These are phyloP conservation scores for Funneliformis mosseae DNA, from an alignment of 192 early-diverging fungal species.

Conservation along the genomic window DNA sequence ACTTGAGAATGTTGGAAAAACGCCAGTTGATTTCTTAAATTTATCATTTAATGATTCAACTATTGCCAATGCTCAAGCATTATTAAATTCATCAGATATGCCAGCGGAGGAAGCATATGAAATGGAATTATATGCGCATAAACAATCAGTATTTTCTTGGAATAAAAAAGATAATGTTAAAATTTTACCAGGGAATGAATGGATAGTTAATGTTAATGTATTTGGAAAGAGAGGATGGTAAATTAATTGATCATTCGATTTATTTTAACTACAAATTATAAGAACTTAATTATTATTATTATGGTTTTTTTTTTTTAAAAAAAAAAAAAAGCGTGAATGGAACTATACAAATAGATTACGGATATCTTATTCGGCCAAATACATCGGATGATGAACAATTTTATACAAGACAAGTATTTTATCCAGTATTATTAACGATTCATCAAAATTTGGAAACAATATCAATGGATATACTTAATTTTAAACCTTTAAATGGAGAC, in stretches of 20 bases:
- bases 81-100: constrained; percentile 47
- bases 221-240: constrained; percentile 77
- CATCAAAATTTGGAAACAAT: constrained; percentile 60
- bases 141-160: constrained; percentile 59
- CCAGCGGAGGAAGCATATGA: constrained; percentile 76
- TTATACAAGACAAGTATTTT: constrained; percentile 65
- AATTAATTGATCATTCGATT: background rate
- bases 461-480: constrained; percentile 69
- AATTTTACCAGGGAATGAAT: constrained; percentile 55
- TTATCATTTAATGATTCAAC: constrained; percentile 60
- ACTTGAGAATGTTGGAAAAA: constrained; percentile 76
- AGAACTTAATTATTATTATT: background rate
- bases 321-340: constrained; percentile 57
- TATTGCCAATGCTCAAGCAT: constrained; percentile 31
- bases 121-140: constrained; percentile 67
- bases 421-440: constrained; percentile 73
- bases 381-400: constrained; percentile 41
- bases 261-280: constrained; percentile 19
- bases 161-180: constrained; percentile 45
- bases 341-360: constrained; percentile 73
- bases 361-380: constrained; percentile 48
- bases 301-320: constrained; percentile 4
- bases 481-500: constrained; percentile 42
- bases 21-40: constrained; percentile 69
- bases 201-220: constrained; percentile 60